phyloP scores from a whole-genome alignment of 2,329 filamentous ascomycete species.

The Nothomitra cinnamomea region DNA sequence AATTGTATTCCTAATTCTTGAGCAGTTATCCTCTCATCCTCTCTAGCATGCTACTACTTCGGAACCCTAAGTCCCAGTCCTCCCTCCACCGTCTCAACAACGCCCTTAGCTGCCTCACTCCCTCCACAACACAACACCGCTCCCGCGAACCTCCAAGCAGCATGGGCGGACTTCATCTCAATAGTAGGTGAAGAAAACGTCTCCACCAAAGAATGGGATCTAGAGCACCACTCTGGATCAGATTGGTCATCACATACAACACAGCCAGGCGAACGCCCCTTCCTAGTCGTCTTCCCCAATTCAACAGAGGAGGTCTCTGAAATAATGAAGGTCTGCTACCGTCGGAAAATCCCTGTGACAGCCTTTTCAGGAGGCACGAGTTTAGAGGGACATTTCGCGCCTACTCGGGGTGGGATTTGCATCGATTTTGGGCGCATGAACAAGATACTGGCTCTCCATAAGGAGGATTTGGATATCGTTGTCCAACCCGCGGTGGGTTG shows the following conservation, averaged over 20 bases:
- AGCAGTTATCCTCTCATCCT: slow-evolving; percentile 33
- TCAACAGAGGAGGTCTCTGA: slow-evolving; percentile 46
- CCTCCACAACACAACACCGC: slow-evolving; percentile 38
- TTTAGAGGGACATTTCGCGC: slow-evolving; percentile 79
- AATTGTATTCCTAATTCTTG: slow-evolving; percentile 6
- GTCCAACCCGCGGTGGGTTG: slow-evolving; percentile 86
- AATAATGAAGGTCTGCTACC: slow-evolving; percentile 56
- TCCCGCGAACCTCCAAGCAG: slow-evolving; percentile 41
- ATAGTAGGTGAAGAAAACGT: slow-evolving; percentile 46
- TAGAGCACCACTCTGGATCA: slow-evolving; percentile 40
- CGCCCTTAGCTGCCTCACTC: slow-evolving; percentile 29
- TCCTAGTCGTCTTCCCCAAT: slow-evolving; percentile 46
- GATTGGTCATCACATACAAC: slow-evolving; percentile 41
- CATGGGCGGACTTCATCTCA: slow-evolving; percentile 44
- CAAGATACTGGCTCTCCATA: slow-evolving; percentile 58
- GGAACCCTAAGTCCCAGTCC: slow-evolving; percentile 32
- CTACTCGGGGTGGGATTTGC: slow-evolving; percentile 71
- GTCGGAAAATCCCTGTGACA: slow-evolving; percentile 67
- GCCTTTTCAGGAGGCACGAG: slow-evolving; percentile 76
- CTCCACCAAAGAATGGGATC: slow-evolving; percentile 36
- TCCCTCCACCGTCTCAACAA: slow-evolving; percentile 36
- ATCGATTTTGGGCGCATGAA: slow-evolving; percentile 87
- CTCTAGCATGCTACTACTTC: slow-evolving; percentile 36
- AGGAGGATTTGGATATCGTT: slow-evolving; percentile 81
- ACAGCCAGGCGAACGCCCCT: slow-evolving; percentile 27